Evolutionary conservation across 805 yeast species (phyloP), one percentile per base, ranked within the genome.

Genomic region (Saturnispora diversa): DNA sequence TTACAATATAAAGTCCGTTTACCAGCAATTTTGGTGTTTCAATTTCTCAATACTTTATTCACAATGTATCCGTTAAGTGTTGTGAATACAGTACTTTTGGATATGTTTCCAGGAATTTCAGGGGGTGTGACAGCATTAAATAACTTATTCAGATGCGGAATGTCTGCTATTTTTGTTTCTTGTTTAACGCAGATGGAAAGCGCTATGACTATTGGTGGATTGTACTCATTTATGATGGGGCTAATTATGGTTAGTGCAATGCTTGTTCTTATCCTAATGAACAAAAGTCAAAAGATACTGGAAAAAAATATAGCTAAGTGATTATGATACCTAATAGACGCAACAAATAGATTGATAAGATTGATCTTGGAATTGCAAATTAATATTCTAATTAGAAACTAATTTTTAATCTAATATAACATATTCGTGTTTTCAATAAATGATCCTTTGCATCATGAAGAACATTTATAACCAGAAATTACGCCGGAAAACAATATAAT

Each of bases 101-200:
- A 87, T 53, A 54, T 85, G 43, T 78, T 70, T 46, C 94, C 95
- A 0, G 58, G 68, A 3, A 70, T 71, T 35, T 70, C 86, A 1
- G 84, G 94, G 0, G 74, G 90, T 3, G 80, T 88, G 4, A 72
- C 85, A 1, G 80, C 92, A 8, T 68, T 82, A 37, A 66, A 80
- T 46, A 87, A 87, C 53, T 61, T 86, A 22, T 67, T 77, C 17
- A 65, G 96, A 50, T 87, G 95, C 54, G 64, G 74, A n/a, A 51
- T 75, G 35, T 79, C 80, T 23, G 94, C 94, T 0, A 68, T 75
- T 1, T 77, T 82, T 31, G 69, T 81, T 16, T 92, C 84, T 1
- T 78, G 77, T 3, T 64, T 84, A 16, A 70, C 75, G 16, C 68
- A 62, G 36, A 82, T 87, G 90, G 64, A 68, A 11, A 40, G 42